Evolutionary conservation across 495 filamentous ascomycete genomes (phyloP), one percentile per base, ranked within the genome.

Genomic region (Penicillium ucsense): DNA sequence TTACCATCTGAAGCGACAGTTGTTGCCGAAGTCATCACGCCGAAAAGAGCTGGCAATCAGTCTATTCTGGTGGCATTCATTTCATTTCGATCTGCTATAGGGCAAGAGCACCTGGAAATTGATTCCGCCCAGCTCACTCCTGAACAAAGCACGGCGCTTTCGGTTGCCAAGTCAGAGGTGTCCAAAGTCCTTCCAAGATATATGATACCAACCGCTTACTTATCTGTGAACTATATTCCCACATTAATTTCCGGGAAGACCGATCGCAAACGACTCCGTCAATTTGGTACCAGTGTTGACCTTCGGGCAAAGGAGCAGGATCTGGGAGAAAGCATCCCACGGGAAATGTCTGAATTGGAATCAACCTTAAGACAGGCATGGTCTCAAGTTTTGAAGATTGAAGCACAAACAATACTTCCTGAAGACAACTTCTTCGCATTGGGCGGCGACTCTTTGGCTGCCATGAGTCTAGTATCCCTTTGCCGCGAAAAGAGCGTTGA

Each of bases 381-480:
- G 78, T 52, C 59, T 20, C 28, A 60, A 3, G 58, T 65, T 4
- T 55, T 81, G 12, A 70, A 69, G 8, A 48, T 73, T 1, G 48
- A 68, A 0, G 39, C 49, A 0, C 59, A 62, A 6, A 41, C 49
- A 1, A 70, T 73, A 12, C 50, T 59, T 5, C 56, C 54, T 3
- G 61, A 65, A 3, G 66, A 71, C 37, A 68, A 72, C 33, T 84
- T 85, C 63, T 82, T 84, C 57, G 65, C 67, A 1, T 65, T 82
- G 4, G 81, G 81, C 27, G 81, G 80, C 36, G 81, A 84, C 59
- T 83, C 80, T 8, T 66, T 85, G 39, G 65, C 66, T 11, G 80
- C 81, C 12, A 84, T 85, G 76, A 62, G 54, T 40, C 59, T 75
- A 5, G 69, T 70, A 2, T 59, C 71, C 3, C 59, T 59, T 8